Percentiles rank a stretch among this genome's conserved stretches.
These are phyloP conservation scores for Claviceps monticola DNA, from an alignment of 2,329 filamentous ascomycete genomes.

Conservation along the genomic window DNA sequence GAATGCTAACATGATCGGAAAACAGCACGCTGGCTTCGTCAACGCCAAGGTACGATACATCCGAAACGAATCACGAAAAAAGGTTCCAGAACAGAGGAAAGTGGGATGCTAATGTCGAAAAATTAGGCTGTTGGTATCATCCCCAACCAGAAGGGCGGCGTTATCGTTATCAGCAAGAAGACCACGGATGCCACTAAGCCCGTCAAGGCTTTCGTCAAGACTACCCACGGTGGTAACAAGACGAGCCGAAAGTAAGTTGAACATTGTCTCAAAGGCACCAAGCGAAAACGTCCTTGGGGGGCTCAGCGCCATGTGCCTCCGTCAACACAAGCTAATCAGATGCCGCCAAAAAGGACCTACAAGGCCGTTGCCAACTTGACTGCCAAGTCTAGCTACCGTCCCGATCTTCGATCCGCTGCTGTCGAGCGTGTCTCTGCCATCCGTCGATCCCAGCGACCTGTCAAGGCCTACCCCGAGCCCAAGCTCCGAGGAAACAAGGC, in stretches of 20 bases:
- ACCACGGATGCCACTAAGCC: constrained; percentile 58
- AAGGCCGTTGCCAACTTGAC: constrained; percentile 70
- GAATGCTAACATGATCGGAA: constrained; percentile 20
- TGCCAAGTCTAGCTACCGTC: constrained; percentile 75
- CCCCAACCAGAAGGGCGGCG: constrained; percentile 61
- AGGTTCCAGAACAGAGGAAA: constrained; percentile 1
- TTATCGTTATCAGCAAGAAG: constrained; percentile 80
- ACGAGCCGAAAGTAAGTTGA: constrained; percentile 53
- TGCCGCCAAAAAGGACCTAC: constrained; percentile 54
- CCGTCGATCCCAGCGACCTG: constrained; percentile 61
- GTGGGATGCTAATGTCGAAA: constrained; percentile 11
- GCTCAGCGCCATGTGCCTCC: constrained; percentile 10
- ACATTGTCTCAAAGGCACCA: neutral
- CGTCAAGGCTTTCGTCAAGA: constrained; percentile 47
- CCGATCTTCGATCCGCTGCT: constrained; percentile 62
- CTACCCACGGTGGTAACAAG: constrained; percentile 58
- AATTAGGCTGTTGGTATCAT: constrained; percentile 68
- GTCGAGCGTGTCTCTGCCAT: constrained; percentile 80
- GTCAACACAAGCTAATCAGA: neutral
- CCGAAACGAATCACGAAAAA: neutral
- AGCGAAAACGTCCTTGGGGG: neutral
- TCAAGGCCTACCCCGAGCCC: constrained; percentile 58
- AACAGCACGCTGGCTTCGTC: constrained; percentile 77
- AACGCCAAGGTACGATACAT: constrained; percentile 65
- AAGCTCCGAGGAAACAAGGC: constrained; percentile 75